Base-by-base conservation (phyloP, 495 filamentous ascomycete genomes). In the Extremus antarcticus region DNA sequence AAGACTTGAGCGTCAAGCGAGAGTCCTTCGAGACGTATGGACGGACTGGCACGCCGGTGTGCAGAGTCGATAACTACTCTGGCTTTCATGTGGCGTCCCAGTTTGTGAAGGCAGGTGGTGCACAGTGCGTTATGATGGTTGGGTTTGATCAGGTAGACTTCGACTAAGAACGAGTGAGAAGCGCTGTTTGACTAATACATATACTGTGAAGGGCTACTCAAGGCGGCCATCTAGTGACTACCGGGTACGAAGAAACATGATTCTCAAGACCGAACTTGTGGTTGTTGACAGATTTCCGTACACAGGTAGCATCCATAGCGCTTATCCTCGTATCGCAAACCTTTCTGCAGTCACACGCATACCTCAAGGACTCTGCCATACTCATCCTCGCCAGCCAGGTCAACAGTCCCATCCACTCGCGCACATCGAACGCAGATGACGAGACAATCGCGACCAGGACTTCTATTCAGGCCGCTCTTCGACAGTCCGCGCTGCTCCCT, bases 311-410 rank as follows among this genome's bases (percentile, higher is more conserved):
- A 4, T 50, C 47, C 22, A 51, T 54, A 3, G 56, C 56, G 13
- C 25, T 32, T 20, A 40, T 59, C 16, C 17, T 59, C 24, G 51
- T 59, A 19, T 54, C 50, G 17, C 25, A 43, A n/a, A 22, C 25
- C 7, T 59, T 59, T 51, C 56, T 53, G 19, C 48, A 25, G 24
- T 49, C 50, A 20, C 50, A 50, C 50, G 50, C 32, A 24, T 59
- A 59, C 52, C 39, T 59, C 11, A 59, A 22, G 45, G 56, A 59
- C 25, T 25, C 39, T 8, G 56, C 56, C 41, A 25, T 55, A 3
- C 3, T 48, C n/a, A 38, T 55, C 22, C 43, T 8, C 15, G 52
- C 3, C 9, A 3, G 3, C 41, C 25, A 20, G 4, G 3, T 47
- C 2, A 7, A 2, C 4, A 35, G 52, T 16, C 20, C 9, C 11